These are phyloP conservation scores for Zygoascus tannicola DNA, from an alignment of 805 yeast species.

Conservation along the genomic window DNA sequence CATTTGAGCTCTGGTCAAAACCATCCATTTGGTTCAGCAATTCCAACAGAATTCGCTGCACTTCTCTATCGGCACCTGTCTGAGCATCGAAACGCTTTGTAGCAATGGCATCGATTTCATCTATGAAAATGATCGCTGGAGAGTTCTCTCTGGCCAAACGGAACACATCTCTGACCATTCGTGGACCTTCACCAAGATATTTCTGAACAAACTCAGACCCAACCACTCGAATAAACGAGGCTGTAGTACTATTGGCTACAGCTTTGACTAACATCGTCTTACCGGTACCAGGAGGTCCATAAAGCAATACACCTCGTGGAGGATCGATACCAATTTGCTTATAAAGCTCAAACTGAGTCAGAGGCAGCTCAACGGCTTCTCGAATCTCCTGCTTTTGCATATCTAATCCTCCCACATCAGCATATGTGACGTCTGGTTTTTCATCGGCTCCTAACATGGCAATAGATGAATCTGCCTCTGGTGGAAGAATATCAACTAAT, in stretches of 20 bases:
- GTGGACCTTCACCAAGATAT: constrained; percentile 97
- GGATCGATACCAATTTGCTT: constrained; percentile 98
- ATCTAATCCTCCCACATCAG: constrained; percentile 97
- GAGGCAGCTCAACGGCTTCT: constrained; percentile 95
- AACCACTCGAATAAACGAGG: constrained; percentile 90
- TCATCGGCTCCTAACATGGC: constrained; percentile 92
- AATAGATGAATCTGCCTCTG: constrained; percentile 95
- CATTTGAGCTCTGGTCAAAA: constrained; percentile 89
- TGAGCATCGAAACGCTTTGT: constrained; percentile 99
- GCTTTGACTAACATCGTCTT: constrained; percentile 99
- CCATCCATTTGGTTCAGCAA: constrained; percentile 98
- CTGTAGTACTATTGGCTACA: constrained; percentile 93
- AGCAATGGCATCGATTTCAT: constrained; percentile 98
- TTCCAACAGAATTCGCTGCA: constrained; percentile 93
- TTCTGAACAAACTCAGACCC: constrained; percentile 98
- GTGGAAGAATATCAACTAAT: constrained; percentile 92
- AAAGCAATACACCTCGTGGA: constrained; percentile 92
- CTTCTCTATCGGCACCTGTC: constrained; percentile 99
- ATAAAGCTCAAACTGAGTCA: constrained; percentile 91
- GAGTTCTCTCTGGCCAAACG: constrained; percentile 95
- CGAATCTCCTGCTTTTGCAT: constrained; percentile 99
- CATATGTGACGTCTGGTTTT: constrained; percentile 91
- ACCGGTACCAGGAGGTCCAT: constrained; percentile 99
- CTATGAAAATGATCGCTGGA: constrained; percentile 94
- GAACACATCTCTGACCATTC: constrained; percentile 98